These are phyloP conservation scores for Rhizophora mangle DNA, from an alignment of 345 rosid species.

Conservation along the genomic window DNA sequence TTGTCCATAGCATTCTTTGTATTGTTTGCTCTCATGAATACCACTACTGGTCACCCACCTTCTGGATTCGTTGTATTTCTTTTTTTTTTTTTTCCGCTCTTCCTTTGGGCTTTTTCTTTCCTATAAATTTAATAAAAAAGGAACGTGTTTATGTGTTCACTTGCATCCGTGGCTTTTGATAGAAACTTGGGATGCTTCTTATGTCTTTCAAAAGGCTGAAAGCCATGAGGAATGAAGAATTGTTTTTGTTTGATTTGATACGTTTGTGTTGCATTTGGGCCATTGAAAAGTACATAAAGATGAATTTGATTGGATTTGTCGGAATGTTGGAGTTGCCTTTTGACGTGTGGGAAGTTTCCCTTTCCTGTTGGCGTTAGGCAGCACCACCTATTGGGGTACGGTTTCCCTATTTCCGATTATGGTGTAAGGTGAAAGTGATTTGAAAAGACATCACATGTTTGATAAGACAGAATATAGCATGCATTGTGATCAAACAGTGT, in stretches of 20 bases:
- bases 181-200: slow-evolving; percentile 49
- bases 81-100: slow-evolving; percentile 3
- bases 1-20: slow-evolving; percentile 31
- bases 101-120: not conserved
- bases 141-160: slow-evolving; percentile 9
- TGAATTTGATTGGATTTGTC: slow-evolving; percentile 32
- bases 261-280: slow-evolving; percentile 36
- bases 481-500: too few relatives aligned
- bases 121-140: slow-evolving; percentile 19
- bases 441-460: too few relatives aligned
- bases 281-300: slow-evolving; percentile 31
- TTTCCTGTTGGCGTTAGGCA: slow-evolving; percentile 6
- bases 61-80: slow-evolving; percentile 11
- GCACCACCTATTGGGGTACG: slow-evolving; percentile 17
- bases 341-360: slow-evolving; percentile 28
- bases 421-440: too few relatives aligned
- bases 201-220: slow-evolving; percentile 56
- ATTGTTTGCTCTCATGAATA: slow-evolving; percentile 31
- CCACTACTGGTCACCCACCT: slow-evolving; percentile 6
- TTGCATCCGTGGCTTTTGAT: slow-evolving; percentile 37
- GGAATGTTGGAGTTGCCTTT: slow-evolving; percentile 36
- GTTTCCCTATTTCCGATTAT: not conserved
- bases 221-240: slow-evolving; percentile 42
- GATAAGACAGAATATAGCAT: too few relatives aligned
- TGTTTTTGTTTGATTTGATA: slow-evolving; percentile 45